A percentile compares a stretch with the other conserved stretches of the same genome.
phyloP scores from a whole-genome alignment of 345 rosid species.

The Turritis glabra region DNA sequence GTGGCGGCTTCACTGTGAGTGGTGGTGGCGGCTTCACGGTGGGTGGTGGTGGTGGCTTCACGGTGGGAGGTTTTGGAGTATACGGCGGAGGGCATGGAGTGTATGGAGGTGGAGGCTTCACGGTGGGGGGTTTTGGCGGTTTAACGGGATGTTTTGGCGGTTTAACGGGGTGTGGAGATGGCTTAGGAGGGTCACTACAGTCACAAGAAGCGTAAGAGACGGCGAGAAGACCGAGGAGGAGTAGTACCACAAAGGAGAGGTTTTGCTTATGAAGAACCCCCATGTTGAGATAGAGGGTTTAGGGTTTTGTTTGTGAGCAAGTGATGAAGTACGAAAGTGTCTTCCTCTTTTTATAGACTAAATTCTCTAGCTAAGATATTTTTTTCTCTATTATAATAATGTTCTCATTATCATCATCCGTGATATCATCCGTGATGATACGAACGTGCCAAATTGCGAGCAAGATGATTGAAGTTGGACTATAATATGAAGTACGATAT shows the following conservation, averaged over 20 bases:
- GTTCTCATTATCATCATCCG: constrained; percentile 21
- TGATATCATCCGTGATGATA: constrained; percentile 11
- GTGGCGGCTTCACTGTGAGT: not conserved
- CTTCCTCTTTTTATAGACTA: constrained; percentile 26
- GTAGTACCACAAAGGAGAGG: constrained; percentile 17
- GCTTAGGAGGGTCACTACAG: constrained; percentile 37
- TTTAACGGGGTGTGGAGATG: constrained; percentile 40
- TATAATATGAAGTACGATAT: not conserved
- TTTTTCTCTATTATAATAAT: not conserved
- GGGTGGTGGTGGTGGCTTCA: constrained; percentile 39
- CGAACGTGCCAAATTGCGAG: constrained; percentile 30
- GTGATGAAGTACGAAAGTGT: constrained; percentile 21
- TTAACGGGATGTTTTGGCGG: constrained; percentile 50
- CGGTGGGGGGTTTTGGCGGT: constrained; percentile 45
- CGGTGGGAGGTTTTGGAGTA: constrained; percentile 25
- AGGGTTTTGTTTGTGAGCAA: constrained; percentile 13
- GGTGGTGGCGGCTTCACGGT: constrained; percentile 28
- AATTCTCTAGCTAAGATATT: not conserved
- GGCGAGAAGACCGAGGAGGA: constrained; percentile 17
- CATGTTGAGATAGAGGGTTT: constrained; percentile 25
- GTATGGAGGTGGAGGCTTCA: constrained; percentile 30
- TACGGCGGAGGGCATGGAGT: too few species aligned
- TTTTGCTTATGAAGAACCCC: constrained; percentile 30
- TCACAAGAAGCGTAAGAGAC: constrained; percentile 38
- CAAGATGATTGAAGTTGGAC: constrained; percentile 18